A percentile compares a stretch with the other conserved stretches of the same genome.
phyloP scores from a whole-genome alignment of 2,329 filamentous ascomycete species.

The Fusarium scirpi region DNA sequence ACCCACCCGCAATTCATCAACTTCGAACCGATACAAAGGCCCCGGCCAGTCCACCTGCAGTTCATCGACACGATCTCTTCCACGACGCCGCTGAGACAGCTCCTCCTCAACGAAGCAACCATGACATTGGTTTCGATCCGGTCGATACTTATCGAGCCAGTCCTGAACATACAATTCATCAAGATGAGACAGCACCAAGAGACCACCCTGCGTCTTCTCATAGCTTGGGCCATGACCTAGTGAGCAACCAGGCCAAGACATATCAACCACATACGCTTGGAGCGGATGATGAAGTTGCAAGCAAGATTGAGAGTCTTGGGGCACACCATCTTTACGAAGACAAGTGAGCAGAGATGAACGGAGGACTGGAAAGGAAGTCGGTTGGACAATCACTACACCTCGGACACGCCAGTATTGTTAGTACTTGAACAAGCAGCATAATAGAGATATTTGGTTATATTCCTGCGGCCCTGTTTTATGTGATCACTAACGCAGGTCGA shows the following conservation, averaged over 20 bases:
- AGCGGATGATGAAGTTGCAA: constrained; percentile 21
- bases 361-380: not conserved
- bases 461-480: constrained; percentile 2
- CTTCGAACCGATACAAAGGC: constrained; percentile 31
- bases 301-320: constrained; percentile 1
- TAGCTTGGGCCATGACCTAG: constrained; percentile 24
- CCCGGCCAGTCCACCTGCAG: constrained; percentile 16
- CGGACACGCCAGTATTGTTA: constrained; percentile 34
- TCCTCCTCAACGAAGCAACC: constrained; percentile 1
- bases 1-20: constrained; percentile 30
- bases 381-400: constrained; percentile 26
- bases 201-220: constrained; percentile 26
- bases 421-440: constrained; percentile 21
- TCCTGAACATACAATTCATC: constrained; percentile 32
- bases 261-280: constrained; percentile 32
- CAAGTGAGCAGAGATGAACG: not conserved
- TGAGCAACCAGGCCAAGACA: constrained; percentile 2
- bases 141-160: constrained; percentile 13
- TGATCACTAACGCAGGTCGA: not conserved
- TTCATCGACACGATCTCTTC: constrained; percentile 29
- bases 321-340: constrained; percentile 39
- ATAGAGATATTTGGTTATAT: constrained; percentile 26
- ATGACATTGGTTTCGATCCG: constrained; percentile 25
- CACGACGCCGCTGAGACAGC: constrained; percentile 16
- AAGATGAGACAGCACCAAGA: constrained; percentile 15